Conservation (phyloP, 2,329 filamentous ascomycete genomes). For the Botryotinia narcissicola region DNA sequence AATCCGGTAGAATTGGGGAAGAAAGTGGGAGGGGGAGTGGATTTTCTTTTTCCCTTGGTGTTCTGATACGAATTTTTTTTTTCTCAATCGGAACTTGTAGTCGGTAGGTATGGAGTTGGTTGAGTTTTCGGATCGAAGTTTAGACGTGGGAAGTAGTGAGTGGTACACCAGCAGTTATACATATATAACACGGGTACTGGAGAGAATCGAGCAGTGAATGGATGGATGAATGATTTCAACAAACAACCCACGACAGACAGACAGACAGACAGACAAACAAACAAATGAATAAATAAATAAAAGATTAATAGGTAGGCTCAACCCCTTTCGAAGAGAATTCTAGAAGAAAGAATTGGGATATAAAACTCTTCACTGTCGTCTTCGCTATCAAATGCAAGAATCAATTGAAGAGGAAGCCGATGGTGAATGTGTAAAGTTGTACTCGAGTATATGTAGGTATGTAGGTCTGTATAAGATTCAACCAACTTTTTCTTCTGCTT, state of each 20-base stretch:
- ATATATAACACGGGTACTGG: neutral
- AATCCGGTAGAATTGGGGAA: slow-evolving; percentile 18
- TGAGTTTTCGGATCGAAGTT: slow-evolving; percentile 1
- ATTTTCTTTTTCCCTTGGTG: neutral
- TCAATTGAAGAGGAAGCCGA: neutral
- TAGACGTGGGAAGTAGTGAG: neutral
- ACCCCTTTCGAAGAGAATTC: neutral
- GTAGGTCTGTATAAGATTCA: neutral
- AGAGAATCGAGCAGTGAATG: neutral
- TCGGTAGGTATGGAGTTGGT: neutral
- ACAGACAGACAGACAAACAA: neutral
- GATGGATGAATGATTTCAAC: neutral
- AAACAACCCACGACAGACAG: neutral
- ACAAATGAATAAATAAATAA: neutral
- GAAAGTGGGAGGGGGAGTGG: neutral
- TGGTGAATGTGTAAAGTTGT: neutral
- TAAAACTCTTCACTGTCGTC: neutral
- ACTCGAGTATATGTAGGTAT: neutral
- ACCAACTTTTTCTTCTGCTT: neutral
- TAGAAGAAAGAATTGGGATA: neutral
- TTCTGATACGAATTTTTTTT: neutral
- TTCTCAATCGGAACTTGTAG: neutral
- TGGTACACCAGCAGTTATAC: neutral
- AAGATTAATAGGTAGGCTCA: neutral
- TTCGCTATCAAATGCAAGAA: neutral